Evolutionary conservation across 2,329 filamentous ascomycete genomes (phyloP), one percentile per base, ranked within the genome.

Genomic region (Exophiala aquamarina): DNA sequence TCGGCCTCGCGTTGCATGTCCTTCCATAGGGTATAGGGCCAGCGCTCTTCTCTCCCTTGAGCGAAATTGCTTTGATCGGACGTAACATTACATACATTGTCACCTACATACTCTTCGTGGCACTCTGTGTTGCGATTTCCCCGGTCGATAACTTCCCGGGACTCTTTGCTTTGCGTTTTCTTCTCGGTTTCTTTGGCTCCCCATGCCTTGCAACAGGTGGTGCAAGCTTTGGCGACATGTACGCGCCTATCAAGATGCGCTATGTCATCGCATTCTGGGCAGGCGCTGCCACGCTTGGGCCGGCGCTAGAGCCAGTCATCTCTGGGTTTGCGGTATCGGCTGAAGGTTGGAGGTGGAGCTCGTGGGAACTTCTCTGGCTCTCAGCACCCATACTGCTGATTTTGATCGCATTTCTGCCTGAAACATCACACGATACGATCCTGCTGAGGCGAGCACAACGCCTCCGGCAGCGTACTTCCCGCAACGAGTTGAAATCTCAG

Each of bases 101-200:
- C 50, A 83, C 83, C 15, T 81, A 86, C 67, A 74, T 76, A 46
- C 67, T 87, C 20, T 88, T 86, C 62, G 78, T 84, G 36, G 72
- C 86, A 49, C 61, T 87, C 13, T 78, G 75, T 4, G 72, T 86
- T 13, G 81, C 82, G 0, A 78, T 81, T 0, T 79, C 81, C 0
- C 62, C 86, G 0, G 78, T 77, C 2, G 65, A 75, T 31, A 83
- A 80, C 65, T 84, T 79, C 42, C 66, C 76, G 0, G 81, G 81
- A 0, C 71, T 88, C n/a, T 73, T 85, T 56, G 76, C 83, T 10
- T 68, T 82, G 7, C 74, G 82, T 1, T 84, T 84, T 66, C 64
- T 84, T 1, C 77, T 79, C 54, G 82, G 81, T 8, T 82, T 84
- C 69, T 82, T 84, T 56, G 81, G 32, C 32, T 34, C 32, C 7